Evolutionary conservation across 1,139 yeast genomes (phyloP).

Genomic region (Magnusiomyces tetraspermus): DNA sequence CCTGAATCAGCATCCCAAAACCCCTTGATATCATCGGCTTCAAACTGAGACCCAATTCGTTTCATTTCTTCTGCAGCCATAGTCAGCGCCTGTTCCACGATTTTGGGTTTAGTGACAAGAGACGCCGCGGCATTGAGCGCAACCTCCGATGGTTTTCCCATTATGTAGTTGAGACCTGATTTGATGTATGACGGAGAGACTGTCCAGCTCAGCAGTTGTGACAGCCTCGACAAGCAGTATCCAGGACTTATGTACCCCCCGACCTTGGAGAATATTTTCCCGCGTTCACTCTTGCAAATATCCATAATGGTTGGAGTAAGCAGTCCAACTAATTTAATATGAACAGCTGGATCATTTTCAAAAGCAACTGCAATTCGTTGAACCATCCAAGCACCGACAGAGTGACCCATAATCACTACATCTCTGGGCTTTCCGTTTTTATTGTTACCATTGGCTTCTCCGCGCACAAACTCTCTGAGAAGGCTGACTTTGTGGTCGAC

Average conservation of each 20-base stretch:
- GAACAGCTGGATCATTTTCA: conserved; percentile 15
- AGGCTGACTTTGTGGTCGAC: conserved; percentile 41
- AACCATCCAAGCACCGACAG: conserved; percentile 50
- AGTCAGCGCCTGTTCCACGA: conserved; percentile 44
- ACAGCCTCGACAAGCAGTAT: conserved; percentile 12
- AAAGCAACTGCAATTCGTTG: conserved; percentile 39
- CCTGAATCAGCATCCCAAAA: conserved; percentile 36
- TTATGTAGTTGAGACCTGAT: conserved; percentile 13
- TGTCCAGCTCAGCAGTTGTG: conserved; percentile 19
- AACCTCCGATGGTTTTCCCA: conserved; percentile 29
- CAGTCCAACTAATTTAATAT: conserved; percentile 42
- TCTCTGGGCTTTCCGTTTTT: conserved; percentile 24
- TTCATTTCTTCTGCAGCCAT: conserved; percentile 52
- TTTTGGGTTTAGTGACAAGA: conserved; percentile 35
- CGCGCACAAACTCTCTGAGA: conserved; percentile 28
- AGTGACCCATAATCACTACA: conserved; percentile 47
- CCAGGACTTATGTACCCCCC: conserved; percentile 12
- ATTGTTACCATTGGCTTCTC: conserved; percentile 9
- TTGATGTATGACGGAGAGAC: conserved; percentile 17
- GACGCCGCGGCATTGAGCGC: conserved; percentile 39
- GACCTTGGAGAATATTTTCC: conserved; percentile 34
- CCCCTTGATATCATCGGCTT: conserved; percentile 38
- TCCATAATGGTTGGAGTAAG: conserved; percentile 57
- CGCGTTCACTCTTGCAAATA: conserved; percentile 45
- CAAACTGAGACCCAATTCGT: conserved; percentile 32